These are phyloP conservation scores for Eucalyptus albens DNA, from an alignment of 345 rosid genomes.

Conservation along the genomic window DNA sequence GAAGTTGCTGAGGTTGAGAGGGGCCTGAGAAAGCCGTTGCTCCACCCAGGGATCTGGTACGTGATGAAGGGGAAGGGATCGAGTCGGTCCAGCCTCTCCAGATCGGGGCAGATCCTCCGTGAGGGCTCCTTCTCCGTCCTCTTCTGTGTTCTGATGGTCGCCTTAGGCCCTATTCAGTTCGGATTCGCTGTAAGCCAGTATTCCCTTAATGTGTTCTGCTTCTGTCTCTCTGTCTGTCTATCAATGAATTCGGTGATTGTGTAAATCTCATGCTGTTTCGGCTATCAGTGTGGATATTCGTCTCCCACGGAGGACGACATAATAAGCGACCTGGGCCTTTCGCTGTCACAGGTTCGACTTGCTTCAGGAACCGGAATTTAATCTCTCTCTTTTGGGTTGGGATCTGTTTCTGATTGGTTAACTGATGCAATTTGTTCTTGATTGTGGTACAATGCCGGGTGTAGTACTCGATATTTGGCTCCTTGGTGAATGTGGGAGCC, in stretches of 20 bases:
- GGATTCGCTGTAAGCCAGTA: slow-evolving; percentile 43
- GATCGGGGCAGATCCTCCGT: slow-evolving; percentile 36
- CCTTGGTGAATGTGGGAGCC: slow-evolving; percentile 68
- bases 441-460: background rate
- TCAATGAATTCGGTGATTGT: background rate
- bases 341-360: slow-evolving; percentile 42
- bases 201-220: background rate
- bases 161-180: slow-evolving; percentile 64
- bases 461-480: slow-evolving; percentile 61
- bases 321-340: slow-evolving; percentile 37
- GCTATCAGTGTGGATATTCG: slow-evolving; percentile 48
- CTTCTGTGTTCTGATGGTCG: slow-evolving; percentile 51
- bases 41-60: slow-evolving; percentile 71
- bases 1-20: slow-evolving; percentile 39
- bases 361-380: background rate
- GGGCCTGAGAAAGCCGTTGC: slow-evolving; percentile 46
- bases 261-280: background rate
- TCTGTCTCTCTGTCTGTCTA: background rate
- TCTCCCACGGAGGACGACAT: slow-evolving; percentile 52
- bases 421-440: background rate
- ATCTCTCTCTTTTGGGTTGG: background rate
- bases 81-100: slow-evolving; percentile 38
- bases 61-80: slow-evolving; percentile 32
- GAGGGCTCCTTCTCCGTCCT: slow-evolving; percentile 55
- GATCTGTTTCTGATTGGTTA: background rate